Percentiles rank a stretch among this genome's conserved stretches.
These are phyloP conservation scores for Daldinia bambusicola DNA, from an alignment of 495 filamentous ascomycete species.

Conservation along the genomic window DNA sequence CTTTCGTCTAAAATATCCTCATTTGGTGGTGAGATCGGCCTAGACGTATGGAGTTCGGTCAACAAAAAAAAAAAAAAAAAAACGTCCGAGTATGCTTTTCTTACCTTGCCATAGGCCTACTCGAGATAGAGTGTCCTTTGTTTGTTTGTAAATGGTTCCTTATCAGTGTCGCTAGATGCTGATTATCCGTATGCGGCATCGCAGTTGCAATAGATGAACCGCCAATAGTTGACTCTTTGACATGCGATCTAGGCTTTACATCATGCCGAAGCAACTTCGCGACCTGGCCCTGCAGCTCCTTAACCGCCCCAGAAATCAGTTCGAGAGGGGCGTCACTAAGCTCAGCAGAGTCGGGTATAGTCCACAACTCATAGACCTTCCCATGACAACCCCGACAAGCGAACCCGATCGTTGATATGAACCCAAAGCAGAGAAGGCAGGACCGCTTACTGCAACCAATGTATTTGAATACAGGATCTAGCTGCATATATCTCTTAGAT, in stretches of 20 bases:
- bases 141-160: background rate
- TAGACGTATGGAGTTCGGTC: background rate
- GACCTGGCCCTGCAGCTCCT: background rate
- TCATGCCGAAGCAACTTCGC: background rate
- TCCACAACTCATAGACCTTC: constrained; percentile 12
- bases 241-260: background rate
- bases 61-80: background rate
- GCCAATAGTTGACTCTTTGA: constrained; percentile 7
- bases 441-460: constrained; percentile 10
- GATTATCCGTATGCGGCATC: background rate
- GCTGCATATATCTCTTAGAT: background rate
- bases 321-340: background rate
- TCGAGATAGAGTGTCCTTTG: background rate
- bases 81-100: background rate
- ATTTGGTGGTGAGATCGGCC: background rate
- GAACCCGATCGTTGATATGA: background rate
- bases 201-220: constrained; percentile 7
- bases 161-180: background rate
- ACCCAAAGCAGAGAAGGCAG: background rate
- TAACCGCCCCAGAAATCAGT: background rate
- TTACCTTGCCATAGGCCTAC: background rate
- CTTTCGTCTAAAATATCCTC: background rate
- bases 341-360: background rate
- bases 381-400: constrained; percentile 7
- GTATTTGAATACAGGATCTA: background rate